Base-by-base conservation (phyloP, 1,284 basidiomycete species). In the Cutaneotrichosporon spelunceum region DNA sequence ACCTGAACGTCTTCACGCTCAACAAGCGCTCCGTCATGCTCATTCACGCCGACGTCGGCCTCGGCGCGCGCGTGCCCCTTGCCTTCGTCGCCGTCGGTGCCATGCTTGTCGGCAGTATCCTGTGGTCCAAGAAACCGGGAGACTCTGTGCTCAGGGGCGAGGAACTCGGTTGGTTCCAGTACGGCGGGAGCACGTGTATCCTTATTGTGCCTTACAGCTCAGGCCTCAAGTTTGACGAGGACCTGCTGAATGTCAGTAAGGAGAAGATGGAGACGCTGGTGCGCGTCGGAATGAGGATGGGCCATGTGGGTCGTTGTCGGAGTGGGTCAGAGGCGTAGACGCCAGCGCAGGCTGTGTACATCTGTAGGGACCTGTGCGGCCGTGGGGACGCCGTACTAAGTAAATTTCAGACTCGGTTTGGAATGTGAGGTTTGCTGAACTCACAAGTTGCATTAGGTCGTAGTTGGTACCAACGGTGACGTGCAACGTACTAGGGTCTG, bases 201-300 rank as follows among this genome's bases (percentile, higher is more conserved):
- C 80, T 78, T 9, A 73, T 89, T n/a, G 87, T 89, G 77, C 87
- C 88, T 1, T 62, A 64, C 2, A 33, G 56, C 1, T 64, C 33
- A 75, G 83, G 56, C 1, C 77, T 90, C 29, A 70, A 81, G 75
- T 88, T 79, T 70, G 90, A 93, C 69, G 76, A 83, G 9, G 90
- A 92, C 73, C 72, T 93, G 56, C 63, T 86, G 36, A 68, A 76
- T 42, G 87, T 85, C 67, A 88, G 88, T 34, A 69, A 79, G 57
- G 78, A 81, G 57, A 80, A 83, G 21, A 81, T 88, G 55, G 90
- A 92, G 79, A 90, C 88, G 21, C 77, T 89, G 7, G 83, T 92
- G 39, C 84, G 85, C 77, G 88, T 88, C 8, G 81, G 81, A 14
- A 79, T 78, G 69, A 75, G 76, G 66, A 77, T 81, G 60, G 77